Evolutionary conservation across 2,329 filamentous ascomycete species (phyloP).

Genomic region (Verticillium alfalfae): DNA sequence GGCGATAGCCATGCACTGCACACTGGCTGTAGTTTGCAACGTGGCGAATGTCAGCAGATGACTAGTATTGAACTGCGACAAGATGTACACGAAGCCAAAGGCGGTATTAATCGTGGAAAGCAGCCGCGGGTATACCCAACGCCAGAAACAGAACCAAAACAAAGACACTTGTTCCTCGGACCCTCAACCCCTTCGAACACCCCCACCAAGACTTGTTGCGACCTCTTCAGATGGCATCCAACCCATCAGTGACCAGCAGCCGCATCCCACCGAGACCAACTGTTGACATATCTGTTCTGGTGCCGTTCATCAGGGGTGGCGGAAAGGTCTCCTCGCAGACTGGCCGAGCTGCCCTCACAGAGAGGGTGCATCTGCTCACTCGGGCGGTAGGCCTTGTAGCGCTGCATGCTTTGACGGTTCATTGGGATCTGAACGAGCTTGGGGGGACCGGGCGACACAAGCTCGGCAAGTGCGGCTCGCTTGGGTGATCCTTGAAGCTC

Average conservation of each 20-base stretch:
- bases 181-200: background rate
- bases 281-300: background rate
- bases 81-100: background rate
- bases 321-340: slow-evolving; percentile 5
- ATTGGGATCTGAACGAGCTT: slow-evolving; percentile 10
- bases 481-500: slow-evolving; percentile 11
- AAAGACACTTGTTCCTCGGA: background rate
- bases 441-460: slow-evolving; percentile 9
- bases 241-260: background rate
- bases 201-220: background rate
- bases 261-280: background rate
- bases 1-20: background rate
- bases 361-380: slow-evolving; percentile 3
- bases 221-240: background rate
- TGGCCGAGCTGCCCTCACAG: slow-evolving; percentile 3
- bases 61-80: background rate
- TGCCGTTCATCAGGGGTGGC: background rate
- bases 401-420: slow-evolving; percentile 6
- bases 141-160: background rate
- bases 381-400: slow-evolving; percentile 8
- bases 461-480: slow-evolving; percentile 8
- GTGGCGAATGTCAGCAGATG: background rate
- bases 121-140: background rate
- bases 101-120: background rate
- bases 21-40: background rate